Evolutionary conservation across 2,329 filamentous ascomycete genomes (phyloP).

Genomic region (Aureobasidium sp.): DNA sequence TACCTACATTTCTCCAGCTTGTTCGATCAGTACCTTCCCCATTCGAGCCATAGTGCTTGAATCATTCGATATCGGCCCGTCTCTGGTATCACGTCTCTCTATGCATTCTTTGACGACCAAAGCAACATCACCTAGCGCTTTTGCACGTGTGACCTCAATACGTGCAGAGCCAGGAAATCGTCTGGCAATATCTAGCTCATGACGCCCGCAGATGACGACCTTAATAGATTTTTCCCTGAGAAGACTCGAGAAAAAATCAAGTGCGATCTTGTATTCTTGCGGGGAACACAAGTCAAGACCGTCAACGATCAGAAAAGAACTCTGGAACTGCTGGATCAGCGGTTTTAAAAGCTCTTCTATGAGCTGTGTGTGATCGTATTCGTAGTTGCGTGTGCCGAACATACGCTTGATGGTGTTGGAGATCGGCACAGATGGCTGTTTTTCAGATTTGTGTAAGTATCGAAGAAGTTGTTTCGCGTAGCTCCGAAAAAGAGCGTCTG

Average conservation of each 20-base stretch:
- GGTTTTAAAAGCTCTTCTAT: too few relatives aligned
- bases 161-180: neutral
- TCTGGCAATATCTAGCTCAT: neutral
- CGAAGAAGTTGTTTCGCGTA: neutral
- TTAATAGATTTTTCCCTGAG: neutral
- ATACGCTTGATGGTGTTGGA: too few relatives aligned
- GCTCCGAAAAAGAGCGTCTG: neutral
- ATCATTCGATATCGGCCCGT: neutral
- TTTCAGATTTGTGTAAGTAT: too few relatives aligned
- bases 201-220: neutral
- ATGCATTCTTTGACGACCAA: neutral
- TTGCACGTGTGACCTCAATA: neutral
- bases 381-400: too few relatives aligned
- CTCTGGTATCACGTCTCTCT: neutral
- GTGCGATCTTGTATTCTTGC: neutral
- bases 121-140: neutral
- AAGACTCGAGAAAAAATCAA: neutral
- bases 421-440: too few relatives aligned
- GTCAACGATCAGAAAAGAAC: slow-evolving; percentile 3
- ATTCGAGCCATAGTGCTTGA: neutral
- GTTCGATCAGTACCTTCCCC: neutral
- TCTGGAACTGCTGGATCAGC: too few relatives aligned
- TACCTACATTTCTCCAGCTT: slow-evolving; percentile 1
- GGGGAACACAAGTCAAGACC: slow-evolving; percentile 8
- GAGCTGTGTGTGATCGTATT: too few relatives aligned